Base-by-base conservation (phyloP, 441 rosid species). In the Populus trichocarpa region DNA sequence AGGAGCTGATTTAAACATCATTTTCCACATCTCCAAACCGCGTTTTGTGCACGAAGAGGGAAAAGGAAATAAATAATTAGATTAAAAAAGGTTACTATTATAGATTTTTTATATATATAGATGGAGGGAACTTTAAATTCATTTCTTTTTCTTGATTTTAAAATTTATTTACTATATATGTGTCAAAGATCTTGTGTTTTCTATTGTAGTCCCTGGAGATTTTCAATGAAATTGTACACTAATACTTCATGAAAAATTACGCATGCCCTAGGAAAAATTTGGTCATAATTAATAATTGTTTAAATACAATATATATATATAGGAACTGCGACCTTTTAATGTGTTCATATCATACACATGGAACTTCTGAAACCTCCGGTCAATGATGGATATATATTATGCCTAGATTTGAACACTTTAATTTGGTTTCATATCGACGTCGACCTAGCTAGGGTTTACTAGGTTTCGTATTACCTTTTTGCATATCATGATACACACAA, bases 11-110 rank as follows among this genome's bases (percentile, higher is more conserved):
- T 76, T 74, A 81, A 38, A 35, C 73, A 72, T 81, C 81, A 68
- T 65, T 80, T 78, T 46, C 75, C 63, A 16, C 38, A 12, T 16
- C 72, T 74, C 67, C n/a, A 59, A 83, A 86, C 85, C 85, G 89
- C 87, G 87, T 86, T 86, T 50, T 42, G 3, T 10, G 81, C 88
- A 86, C 85, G 80, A 79, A 59, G 3, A 0, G 2, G 13, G n/a
- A 66, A 16, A 32, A 26, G 33, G 11, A 30, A 28, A 72, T 3
- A 10, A 7, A 10, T 38, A 25, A 13, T 25, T 63, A 26, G 3
- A 5, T 67, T 50, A 16, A 75, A 10, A 36, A 59, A 38, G 11
- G 66, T n/a, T 11, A 2, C 30, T 18, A 7, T 25, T 67, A 40
- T 66, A 42, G n/a, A 2, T 25, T 3, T 11, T 2, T 42, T 6